These are phyloP conservation scores for Colletotrichum sp. DNA, from an alignment of 2,329 filamentous ascomycete genomes.

Conservation along the genomic window DNA sequence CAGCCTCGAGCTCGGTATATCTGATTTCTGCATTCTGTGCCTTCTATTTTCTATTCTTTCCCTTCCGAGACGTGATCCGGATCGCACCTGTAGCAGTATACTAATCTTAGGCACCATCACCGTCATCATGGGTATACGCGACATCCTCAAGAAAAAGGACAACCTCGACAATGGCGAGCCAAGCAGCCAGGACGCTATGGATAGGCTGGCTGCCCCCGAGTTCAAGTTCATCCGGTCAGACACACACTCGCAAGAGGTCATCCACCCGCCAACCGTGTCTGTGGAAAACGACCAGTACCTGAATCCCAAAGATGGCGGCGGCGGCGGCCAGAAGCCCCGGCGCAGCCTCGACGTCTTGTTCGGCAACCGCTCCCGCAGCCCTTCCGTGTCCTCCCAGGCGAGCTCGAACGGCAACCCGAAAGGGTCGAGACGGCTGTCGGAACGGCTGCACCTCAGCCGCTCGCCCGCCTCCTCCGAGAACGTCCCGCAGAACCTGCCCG, in stretches of 20 bases:
- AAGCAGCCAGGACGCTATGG: conserved; percentile 38
- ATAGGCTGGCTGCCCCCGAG: conserved; percentile 52
- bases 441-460: conserved; percentile 71
- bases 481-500: conserved; percentile 80
- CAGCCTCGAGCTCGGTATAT: neutral
- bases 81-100: neutral
- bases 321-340: conserved; percentile 35
- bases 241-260: conserved; percentile 78
- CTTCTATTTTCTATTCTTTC: neutral
- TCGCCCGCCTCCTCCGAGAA: conserved; percentile 68
- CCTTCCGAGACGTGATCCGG: neutral
- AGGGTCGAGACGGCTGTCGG: conserved; percentile 60
- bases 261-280: conserved; percentile 64
- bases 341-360: conserved; percentile 51
- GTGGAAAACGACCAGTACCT: conserved; percentile 27
- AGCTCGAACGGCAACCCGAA: conserved; percentile 38
- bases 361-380: conserved; percentile 51
- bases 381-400: conserved; percentile 47
- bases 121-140: conserved; percentile 53
- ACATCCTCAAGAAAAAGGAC: conserved; percentile 60
- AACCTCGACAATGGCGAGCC: conserved; percentile 38
- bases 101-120: conserved; percentile 34
- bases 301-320: conserved; percentile 24
- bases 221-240: conserved; percentile 88
- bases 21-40: neutral